These are phyloP conservation scores for Blastobotrys indianensis DNA, from an alignment of 1,139 yeast species.

Conservation along the genomic window DNA sequence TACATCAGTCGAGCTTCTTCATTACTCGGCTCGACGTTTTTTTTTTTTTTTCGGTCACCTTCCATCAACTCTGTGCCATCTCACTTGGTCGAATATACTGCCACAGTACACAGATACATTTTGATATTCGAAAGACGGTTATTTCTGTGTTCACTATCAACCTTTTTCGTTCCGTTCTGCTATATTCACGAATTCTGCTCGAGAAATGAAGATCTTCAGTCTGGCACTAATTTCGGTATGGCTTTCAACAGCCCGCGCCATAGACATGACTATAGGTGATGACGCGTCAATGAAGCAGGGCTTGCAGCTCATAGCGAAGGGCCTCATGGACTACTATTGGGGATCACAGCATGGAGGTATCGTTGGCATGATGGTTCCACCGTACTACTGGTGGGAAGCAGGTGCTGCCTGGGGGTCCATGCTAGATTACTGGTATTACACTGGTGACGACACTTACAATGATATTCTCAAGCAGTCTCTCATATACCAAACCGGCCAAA, in stretches of 20 bases:
- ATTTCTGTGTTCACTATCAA: no score
- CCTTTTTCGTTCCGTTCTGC: no score
- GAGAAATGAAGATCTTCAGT: no score
- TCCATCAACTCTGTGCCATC: no score
- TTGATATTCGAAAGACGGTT: no score
- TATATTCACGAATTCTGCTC: no score
- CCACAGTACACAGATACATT: no score
- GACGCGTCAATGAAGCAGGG: conserved; percentile 41
- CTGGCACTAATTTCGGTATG: no score
- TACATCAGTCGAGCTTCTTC: no score
- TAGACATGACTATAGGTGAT: conserved; percentile 6
- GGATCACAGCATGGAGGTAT: conserved; percentile 66
- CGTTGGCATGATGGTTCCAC: conserved; percentile 75
- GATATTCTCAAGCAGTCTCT: conserved; percentile 56
- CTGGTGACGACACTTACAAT: conserved; percentile 65
- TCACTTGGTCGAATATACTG: no score
- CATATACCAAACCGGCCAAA: conserved; percentile 69
- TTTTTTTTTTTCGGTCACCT: no score
- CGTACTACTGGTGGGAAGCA: conserved; percentile 98
- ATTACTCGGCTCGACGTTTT: no score
- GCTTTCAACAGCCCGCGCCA: background rate
- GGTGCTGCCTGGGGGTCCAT: conserved; percentile 94
- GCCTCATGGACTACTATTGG: conserved; percentile 79
- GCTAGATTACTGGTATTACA: conserved; percentile 67
- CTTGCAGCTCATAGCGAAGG: conserved; percentile 56